Conservation (phyloP, 257 asterid genomes). For the Solanum neorickii region DNA sequence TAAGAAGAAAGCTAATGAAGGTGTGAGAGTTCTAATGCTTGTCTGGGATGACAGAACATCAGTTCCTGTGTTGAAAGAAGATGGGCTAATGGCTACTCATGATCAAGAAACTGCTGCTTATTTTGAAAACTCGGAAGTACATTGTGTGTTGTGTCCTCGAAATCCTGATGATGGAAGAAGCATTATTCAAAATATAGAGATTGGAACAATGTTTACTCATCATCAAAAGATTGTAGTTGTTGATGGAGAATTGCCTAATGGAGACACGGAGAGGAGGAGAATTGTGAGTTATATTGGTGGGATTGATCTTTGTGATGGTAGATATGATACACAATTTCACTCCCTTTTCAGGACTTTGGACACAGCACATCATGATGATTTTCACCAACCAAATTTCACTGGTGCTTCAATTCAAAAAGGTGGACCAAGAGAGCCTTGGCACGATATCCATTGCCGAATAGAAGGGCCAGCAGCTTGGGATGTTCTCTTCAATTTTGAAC, state of each 20-base stretch:
- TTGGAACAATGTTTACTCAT: conserved; percentile 6
- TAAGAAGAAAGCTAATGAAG: conserved; percentile 2
- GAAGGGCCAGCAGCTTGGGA: conserved; percentile 5
- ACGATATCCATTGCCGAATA: conserved; percentile 1
- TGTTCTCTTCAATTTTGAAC: neutral
- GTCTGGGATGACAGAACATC: conserved; percentile 5
- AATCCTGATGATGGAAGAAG: conserved; percentile 8
- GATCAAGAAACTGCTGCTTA: neutral
- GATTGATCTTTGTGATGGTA: neutral
- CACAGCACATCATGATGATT: conserved; percentile 1
- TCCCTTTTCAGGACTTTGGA: conserved; percentile 2
- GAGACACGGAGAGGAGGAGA: conserved; percentile 2
- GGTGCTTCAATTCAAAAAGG: conserved; percentile 3
- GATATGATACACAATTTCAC: conserved; percentile 2
- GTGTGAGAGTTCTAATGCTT: conserved; percentile 9
- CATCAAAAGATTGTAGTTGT: conserved; percentile 3
- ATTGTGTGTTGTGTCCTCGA: conserved; percentile 9
- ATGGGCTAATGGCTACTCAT: conserved; percentile 9
- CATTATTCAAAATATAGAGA: neutral
- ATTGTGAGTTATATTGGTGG: conserved; percentile 7
- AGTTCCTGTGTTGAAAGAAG: neutral
- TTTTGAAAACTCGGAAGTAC: neutral
- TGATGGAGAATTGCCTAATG: conserved; percentile 1
- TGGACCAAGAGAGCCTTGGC: conserved; percentile 12
- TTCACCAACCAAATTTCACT: conserved; percentile 2